phyloP scores from a whole-genome alignment of 371 early-diverging fungal genomes.

The Mucor lusitanicus region DNA sequence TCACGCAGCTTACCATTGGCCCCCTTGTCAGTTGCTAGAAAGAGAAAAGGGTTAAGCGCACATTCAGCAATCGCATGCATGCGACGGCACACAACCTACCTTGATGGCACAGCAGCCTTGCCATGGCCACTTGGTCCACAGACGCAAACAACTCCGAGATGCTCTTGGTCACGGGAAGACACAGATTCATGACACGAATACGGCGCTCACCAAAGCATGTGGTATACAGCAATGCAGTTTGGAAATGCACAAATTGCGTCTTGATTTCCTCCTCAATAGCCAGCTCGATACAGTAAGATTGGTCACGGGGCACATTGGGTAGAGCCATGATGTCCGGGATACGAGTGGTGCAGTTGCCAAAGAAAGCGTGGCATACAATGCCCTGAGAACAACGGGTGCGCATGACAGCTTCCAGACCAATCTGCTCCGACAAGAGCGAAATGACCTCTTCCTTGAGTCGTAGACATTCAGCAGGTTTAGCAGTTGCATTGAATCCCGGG shows the following conservation, averaged over 20 bases:
- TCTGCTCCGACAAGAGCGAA: conserved; percentile 78
- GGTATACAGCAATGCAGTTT: conserved; percentile 96
- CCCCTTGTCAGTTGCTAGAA: conserved; percentile 74
- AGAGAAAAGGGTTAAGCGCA: background rate
- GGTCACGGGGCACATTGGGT: conserved; percentile 94
- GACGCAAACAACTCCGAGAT: conserved; percentile 80
- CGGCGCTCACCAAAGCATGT: conserved; percentile 84
- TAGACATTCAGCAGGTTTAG: conserved; percentile 61
- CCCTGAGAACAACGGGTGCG: conserved; percentile 94
- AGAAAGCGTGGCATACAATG: conserved; percentile 84
- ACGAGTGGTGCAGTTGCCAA: conserved; percentile 96
- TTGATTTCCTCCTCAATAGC: conserved; percentile 85
- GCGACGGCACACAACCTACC: conserved; percentile 38
- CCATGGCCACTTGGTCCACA: conserved; percentile 86
- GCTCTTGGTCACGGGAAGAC: conserved; percentile 84
- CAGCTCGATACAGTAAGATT: conserved; percentile 91
- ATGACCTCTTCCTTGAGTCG: conserved; percentile 81
- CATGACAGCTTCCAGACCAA: conserved; percentile 96
- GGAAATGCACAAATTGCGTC: conserved; percentile 87
- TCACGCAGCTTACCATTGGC: conserved; percentile 89
- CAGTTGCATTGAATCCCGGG: conserved; percentile 86
- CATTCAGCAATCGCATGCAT: background rate
- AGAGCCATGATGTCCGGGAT: conserved; percentile 93
- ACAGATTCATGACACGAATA: conserved; percentile 94
- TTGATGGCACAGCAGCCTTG: conserved; percentile 76